These are phyloP conservation scores for Hydnum rufescens DNA, from an alignment of 768 basidiomycete species.

Conservation along the genomic window DNA sequence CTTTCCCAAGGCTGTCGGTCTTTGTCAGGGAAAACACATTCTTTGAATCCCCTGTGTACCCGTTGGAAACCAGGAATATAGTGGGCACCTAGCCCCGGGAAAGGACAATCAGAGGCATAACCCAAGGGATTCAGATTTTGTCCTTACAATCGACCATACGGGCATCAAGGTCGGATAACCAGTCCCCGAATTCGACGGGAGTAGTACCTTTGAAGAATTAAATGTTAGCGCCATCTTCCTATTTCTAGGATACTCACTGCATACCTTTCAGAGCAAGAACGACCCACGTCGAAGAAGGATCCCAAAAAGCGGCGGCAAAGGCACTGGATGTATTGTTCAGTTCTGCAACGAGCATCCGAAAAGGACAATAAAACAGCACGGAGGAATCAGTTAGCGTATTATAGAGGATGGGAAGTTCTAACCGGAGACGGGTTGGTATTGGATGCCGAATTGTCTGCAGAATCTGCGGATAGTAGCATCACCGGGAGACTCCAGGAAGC, in stretches of 20 bases:
- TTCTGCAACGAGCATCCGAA: not conserved
- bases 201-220: too few species aligned
- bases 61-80: too few species aligned
- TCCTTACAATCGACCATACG: not conserved
- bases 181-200: not conserved
- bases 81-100: too few species aligned
- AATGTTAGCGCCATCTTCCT: not conserved
- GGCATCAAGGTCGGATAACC: not conserved
- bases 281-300: not conserved
- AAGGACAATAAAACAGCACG: not conserved
- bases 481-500: too few species aligned
- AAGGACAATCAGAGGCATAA: too few species aligned
- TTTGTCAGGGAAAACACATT: constrained; percentile 10
- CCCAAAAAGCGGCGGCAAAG: not conserved
- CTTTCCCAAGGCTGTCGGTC: too few species aligned
- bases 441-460: not conserved
- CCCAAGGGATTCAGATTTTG: not conserved
- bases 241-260: not conserved
- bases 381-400: too few species aligned
- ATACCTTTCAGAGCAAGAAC: too few species aligned
- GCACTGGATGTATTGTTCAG: not conserved
- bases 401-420: not conserved
- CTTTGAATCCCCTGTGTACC: constrained; percentile 9
- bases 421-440: not conserved
- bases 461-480: not conserved